Percentiles rank a stretch among this genome's conserved stretches.
These are phyloP conservation scores for Acacia melanoxylon DNA, from an alignment of 306 rosid species.

Conservation along the genomic window DNA sequence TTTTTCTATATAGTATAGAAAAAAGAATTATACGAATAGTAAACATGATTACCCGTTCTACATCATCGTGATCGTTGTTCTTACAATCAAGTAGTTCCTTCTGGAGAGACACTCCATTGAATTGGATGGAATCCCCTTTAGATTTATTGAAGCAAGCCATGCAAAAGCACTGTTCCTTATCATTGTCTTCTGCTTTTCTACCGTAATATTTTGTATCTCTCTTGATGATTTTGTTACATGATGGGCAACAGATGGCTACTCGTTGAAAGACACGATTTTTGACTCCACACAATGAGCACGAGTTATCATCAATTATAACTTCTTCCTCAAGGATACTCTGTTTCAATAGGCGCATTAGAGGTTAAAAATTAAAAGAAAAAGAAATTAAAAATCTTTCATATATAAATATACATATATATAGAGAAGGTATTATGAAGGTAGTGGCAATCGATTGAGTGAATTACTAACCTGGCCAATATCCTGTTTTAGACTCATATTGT, in stretches of 20 bases:
- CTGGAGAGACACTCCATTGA: slow-evolving; percentile 39
- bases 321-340: slow-evolving; percentile 38
- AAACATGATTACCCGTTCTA: slow-evolving; percentile 49
- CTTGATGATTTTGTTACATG: slow-evolving; percentile 43
- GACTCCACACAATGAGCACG: slow-evolving; percentile 53
- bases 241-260: slow-evolving; percentile 41
- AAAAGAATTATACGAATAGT: slow-evolving; percentile 19
- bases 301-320: slow-evolving; percentile 23
- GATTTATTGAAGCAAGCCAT: slow-evolving; percentile 39
- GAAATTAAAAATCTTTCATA: background rate
- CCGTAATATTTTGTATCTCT: slow-evolving; percentile 33
- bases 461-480: slow-evolving; percentile 42
- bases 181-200: slow-evolving; percentile 37
- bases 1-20: background rate
- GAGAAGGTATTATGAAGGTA: background rate
- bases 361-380: background rate
- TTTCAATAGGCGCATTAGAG: slow-evolving; percentile 26
- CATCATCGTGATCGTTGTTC: slow-evolving; percentile 39
- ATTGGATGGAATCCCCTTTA: slow-evolving; percentile 37
- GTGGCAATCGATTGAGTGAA: background rate
- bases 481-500: slow-evolving; percentile 39
- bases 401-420: background rate
- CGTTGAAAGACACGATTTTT: slow-evolving; percentile 38
- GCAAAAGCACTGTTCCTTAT: slow-evolving; percentile 43
- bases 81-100: slow-evolving; percentile 38